Evolutionary conservation across 768 basidiomycete genomes (phyloP).

Genomic region (Mycena floridula): DNA sequence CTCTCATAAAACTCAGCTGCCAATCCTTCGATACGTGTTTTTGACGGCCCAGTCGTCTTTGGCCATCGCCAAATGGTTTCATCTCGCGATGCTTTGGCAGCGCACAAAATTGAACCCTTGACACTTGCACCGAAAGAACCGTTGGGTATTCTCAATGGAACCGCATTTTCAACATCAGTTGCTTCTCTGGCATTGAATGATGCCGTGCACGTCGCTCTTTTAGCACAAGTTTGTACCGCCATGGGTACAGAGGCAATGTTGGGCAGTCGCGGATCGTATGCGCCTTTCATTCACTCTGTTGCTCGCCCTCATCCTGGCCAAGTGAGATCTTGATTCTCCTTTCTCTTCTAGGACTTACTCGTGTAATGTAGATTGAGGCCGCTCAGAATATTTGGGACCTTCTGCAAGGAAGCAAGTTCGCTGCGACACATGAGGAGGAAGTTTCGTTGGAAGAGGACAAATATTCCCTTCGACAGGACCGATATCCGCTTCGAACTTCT

Average conservation of each 20-base stretch:
- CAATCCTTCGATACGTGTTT: slow-evolving; percentile 62
- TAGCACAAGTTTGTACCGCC: slow-evolving; percentile 70
- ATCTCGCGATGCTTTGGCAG: slow-evolving; percentile 42
- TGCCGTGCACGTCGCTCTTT: slow-evolving; percentile 52
- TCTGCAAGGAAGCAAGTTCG: slow-evolving; percentile 56
- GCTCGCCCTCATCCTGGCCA: slow-evolving; percentile 81
- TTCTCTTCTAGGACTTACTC: no score
- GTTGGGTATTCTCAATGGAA: slow-evolving; percentile 69
- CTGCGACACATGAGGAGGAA: slow-evolving; percentile 55
- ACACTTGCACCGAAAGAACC: slow-evolving; percentile 61
- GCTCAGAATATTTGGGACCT: slow-evolving; percentile 59
- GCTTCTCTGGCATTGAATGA: slow-evolving; percentile 69
- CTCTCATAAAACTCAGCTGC: slow-evolving; percentile 33
- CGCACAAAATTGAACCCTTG: slow-evolving; percentile 52
- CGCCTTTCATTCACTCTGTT: slow-evolving; percentile 65
- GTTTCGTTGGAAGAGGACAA: slow-evolving; percentile 59
- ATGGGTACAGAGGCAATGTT: slow-evolving; percentile 75
- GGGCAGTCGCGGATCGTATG: slow-evolving; percentile 59
- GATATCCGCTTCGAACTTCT: slow-evolving; percentile 61
- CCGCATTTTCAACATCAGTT: slow-evolving; percentile 69
- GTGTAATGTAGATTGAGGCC: slow-evolving; percentile 64
- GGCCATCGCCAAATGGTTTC: slow-evolving; percentile 48
- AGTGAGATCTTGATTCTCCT: no score
- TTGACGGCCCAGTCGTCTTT: slow-evolving; percentile 45
- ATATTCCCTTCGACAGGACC: slow-evolving; percentile 69